Conservation (phyloP, 2,329 filamentous ascomycete species). For the Pestalotiopsis sp. region DNA sequence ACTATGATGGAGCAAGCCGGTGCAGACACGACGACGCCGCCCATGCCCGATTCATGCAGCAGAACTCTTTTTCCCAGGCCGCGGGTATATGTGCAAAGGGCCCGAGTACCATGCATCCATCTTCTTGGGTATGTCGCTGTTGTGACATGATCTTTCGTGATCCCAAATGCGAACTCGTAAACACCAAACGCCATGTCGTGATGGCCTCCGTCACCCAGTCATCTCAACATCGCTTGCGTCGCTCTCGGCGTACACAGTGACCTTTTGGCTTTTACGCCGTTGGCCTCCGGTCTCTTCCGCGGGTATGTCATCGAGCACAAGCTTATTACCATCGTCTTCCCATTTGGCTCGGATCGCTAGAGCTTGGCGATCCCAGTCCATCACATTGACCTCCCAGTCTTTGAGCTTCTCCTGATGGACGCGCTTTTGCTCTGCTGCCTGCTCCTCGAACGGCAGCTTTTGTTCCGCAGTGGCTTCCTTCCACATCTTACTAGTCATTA, state of each 20-base stretch:
- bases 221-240: constrained; percentile 33
- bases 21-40: too few species aligned
- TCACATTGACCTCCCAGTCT: constrained; percentile 62
- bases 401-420: constrained; percentile 60
- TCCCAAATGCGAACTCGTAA: not conserved
- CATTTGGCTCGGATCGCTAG: constrained; percentile 46
- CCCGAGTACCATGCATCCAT: not conserved
- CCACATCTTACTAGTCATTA: constrained; percentile 90
- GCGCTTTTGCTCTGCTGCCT: constrained; percentile 71
- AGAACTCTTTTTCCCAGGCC: too few species aligned
- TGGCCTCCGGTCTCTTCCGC: constrained; percentile 18
- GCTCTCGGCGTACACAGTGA: constrained; percentile 40
- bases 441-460: constrained; percentile 76
- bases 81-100: not conserved
- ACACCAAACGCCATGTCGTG: not conserved
- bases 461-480: constrained; percentile 71
- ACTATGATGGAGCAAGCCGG: too few species aligned
- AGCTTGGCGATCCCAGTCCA: constrained; percentile 73
- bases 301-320: constrained; percentile 27
- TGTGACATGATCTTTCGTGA: not conserved
- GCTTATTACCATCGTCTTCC: constrained; percentile 57
- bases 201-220: constrained; percentile 14
- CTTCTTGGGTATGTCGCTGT: not conserved
- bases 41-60: too few species aligned
- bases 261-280: constrained; percentile 31